Conservation (phyloP, 345 rosid genomes). For the Cardamine occulta region DNA sequence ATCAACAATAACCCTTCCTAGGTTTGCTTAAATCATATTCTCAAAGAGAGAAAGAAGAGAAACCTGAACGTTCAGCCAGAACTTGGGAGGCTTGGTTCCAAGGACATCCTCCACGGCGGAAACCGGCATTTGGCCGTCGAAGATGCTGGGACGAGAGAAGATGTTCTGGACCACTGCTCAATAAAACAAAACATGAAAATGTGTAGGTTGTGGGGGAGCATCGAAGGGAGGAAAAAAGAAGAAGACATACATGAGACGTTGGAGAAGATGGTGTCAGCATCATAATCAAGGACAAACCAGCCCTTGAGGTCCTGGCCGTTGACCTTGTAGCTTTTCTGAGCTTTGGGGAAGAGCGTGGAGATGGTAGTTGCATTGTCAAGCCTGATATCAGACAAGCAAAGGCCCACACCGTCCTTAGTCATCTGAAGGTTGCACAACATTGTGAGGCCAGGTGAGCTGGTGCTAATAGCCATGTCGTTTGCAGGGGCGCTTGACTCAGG, state of each 20-base stretch:
- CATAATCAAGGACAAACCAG: conserved; percentile 67
- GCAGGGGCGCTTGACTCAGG: conserved; percentile 70
- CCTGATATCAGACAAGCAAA: conserved; percentile 62
- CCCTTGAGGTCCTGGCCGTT: conserved; percentile 64
- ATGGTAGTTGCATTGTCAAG: conserved; percentile 70
- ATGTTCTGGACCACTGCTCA: conserved; percentile 63
- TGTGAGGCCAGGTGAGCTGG: conserved; percentile 45
- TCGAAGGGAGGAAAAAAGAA: conserved; percentile 3
- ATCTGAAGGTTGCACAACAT: conserved; percentile 72
- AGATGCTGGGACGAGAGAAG: conserved; percentile 54
- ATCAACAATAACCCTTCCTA: conserved; percentile 35
- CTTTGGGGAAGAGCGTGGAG: conserved; percentile 42
- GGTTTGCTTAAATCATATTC: conserved; percentile 14
- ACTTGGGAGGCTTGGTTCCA: conserved; percentile 46
- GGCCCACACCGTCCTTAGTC: conserved; percentile 65
- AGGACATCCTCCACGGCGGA: conserved; percentile 59
- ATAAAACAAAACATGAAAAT: conserved; percentile 14
- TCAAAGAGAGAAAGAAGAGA: neutral
- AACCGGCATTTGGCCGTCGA: conserved; percentile 53
- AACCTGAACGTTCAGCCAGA: conserved; percentile 89
- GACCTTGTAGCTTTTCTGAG: conserved; percentile 50
- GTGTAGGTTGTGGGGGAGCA: conserved; percentile 4
- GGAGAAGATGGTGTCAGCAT: conserved; percentile 42
- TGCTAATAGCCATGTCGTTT: conserved; percentile 43
- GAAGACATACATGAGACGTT: conserved; percentile 50